A percentile compares a stretch with the other conserved stretches of the same genome.
These are phyloP conservation scores for Petrea volubilis DNA, from an alignment of 257 asterid genomes.

Conservation along the genomic window DNA sequence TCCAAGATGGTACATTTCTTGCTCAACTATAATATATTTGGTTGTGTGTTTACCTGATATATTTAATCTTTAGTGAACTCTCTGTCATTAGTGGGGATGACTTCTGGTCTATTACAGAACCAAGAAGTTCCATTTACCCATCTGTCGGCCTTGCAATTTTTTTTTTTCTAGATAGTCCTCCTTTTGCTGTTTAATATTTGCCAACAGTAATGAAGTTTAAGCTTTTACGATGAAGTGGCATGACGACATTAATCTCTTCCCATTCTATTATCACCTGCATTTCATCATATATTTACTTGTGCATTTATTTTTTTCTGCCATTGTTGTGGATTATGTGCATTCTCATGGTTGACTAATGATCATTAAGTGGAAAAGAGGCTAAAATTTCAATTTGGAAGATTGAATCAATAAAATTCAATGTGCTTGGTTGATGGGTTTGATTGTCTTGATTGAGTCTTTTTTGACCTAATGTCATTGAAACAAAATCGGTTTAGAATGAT, in stretches of 20 bases:
- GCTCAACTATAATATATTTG: slow-evolving; percentile 1
- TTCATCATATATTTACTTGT: neutral
- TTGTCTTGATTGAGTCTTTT: neutral
- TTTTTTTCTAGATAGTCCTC: neutral
- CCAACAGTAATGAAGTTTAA: neutral
- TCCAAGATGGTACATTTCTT: slow-evolving; percentile 79
- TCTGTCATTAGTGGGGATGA: neutral
- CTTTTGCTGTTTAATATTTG: neutral
- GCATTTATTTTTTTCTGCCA: neutral
- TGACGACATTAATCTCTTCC: neutral
- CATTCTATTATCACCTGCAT: neutral
- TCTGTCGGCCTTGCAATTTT: neutral
- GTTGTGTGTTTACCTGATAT: neutral
- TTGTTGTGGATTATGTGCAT: neutral
- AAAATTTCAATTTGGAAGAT: neutral
- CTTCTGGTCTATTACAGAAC: neutral
- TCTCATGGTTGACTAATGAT: neutral
- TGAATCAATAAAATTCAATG: neutral
- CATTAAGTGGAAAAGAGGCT: neutral
- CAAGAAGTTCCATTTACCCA: neutral
- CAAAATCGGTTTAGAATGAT: neutral
- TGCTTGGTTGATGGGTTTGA: neutral
- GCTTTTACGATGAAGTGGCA: neutral
- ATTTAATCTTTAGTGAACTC: neutral
- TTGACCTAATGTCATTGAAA: neutral